phyloP scores from a whole-genome alignment of 352 stramenopile genomes.

The Phytophthora multivora region DNA sequence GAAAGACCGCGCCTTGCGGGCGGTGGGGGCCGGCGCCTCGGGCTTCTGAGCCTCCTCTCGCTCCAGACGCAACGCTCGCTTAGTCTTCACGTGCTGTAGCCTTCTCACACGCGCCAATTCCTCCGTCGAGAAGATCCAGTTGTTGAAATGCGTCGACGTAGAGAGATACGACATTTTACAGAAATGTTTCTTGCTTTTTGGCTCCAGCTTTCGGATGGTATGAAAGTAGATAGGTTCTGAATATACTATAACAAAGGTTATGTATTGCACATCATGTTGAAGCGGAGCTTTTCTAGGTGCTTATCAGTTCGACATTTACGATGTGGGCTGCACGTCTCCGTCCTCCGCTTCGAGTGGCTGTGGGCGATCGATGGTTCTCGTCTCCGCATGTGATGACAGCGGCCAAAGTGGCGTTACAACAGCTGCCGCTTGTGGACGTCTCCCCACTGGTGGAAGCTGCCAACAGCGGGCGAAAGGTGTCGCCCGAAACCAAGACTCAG shows the following conservation, averaged over 20 bases:
- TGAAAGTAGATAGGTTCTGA: constrained; percentile 2
- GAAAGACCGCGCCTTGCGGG: constrained; percentile 80
- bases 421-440: constrained; percentile 76
- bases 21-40: constrained; percentile 17
- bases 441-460: constrained; percentile 51
- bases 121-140: constrained; percentile 82
- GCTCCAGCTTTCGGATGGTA: constrained; percentile 2
- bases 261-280: constrained; percentile 20
- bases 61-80: constrained; percentile 64
- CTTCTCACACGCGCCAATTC: constrained; percentile 60
- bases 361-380: constrained; percentile 16
- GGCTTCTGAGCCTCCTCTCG: constrained; percentile 49
- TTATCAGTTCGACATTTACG: constrained; percentile 11
- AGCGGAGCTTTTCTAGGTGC: background rate
- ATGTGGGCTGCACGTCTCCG: constrained; percentile 17
- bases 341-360: background rate
- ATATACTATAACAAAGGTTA: background rate
- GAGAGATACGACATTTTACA: constrained; percentile 77
- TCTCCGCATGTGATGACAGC: constrained; percentile 51
- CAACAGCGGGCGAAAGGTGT: constrained; percentile 4
- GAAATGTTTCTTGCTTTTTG: background rate
- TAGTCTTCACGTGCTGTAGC: constrained; percentile 71
- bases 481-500: constrained; percentile 34
- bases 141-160: constrained; percentile 90
- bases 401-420: constrained; percentile 47